phyloP scores from a whole-genome alignment of 1,284 basidiomycete genomes.

The Rhodotorula sp. region DNA sequence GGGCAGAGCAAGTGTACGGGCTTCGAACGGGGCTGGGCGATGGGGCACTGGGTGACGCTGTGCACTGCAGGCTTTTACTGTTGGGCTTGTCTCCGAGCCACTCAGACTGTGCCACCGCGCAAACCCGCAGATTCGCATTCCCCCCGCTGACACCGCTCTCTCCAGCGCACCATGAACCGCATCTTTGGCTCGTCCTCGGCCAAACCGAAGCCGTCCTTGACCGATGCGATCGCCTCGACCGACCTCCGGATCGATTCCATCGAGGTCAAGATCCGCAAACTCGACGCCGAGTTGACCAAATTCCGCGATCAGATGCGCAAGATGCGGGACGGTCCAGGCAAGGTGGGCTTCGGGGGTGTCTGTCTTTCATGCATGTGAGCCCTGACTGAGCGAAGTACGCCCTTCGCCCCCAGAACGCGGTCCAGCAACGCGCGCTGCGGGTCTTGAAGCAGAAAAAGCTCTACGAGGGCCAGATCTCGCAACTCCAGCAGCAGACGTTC shows the following conservation, averaged over 20 bases:
- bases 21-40: too few relatives aligned
- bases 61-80: too few relatives aligned
- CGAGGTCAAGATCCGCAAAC: constrained; percentile 95
- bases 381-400: too few relatives aligned
- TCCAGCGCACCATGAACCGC: constrained; percentile 49
- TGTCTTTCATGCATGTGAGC: neutral
- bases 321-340: constrained; percentile 89
- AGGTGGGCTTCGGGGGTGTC: constrained; percentile 57
- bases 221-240: constrained; percentile 91
- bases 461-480: constrained; percentile 89
- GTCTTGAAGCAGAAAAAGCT: constrained; percentile 94
- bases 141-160: too few relatives aligned
- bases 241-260: constrained; percentile 84
- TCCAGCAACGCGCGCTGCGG: constrained; percentile 90
- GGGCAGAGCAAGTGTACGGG: too few relatives aligned
- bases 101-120: too few relatives aligned
- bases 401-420: constrained; percentile 63
- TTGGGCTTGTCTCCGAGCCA: too few relatives aligned
- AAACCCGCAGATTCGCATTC: too few relatives aligned
- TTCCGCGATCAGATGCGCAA: constrained; percentile 98
- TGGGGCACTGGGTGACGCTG: too few relatives aligned
- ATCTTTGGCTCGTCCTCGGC: constrained; percentile 49
- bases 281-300: constrained; percentile 85
- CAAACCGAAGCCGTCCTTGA: constrained; percentile 72
- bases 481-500: constrained; percentile 92